Percentiles rank a stretch among this genome's conserved stretches.
These are phyloP conservation scores for Synchytrium microbalum DNA, from an alignment of 371 early-diverging fungal species.

Conservation along the genomic window DNA sequence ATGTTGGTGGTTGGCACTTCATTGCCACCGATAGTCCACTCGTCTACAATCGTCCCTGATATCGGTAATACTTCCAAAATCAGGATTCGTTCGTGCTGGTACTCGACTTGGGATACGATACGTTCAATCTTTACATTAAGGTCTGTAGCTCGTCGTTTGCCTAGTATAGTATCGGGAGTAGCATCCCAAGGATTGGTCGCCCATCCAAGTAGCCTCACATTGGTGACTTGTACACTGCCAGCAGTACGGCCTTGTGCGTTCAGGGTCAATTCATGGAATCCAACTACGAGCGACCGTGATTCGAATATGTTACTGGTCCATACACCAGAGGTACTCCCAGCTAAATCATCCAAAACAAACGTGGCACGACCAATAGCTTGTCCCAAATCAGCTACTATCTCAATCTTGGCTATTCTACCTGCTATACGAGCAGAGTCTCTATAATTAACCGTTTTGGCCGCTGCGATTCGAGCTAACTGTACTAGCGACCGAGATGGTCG, in stretches of 20 bases:
- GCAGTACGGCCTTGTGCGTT: constrained; percentile 50
- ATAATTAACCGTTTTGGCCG: constrained; percentile 15
- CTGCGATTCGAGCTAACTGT: constrained; percentile 6
- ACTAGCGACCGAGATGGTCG: constrained; percentile 5
- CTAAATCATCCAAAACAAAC: constrained; percentile 38
- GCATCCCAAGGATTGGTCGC: constrained; percentile 6
- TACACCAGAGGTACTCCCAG: constrained; percentile 3
- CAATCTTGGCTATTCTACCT: constrained; percentile 39
- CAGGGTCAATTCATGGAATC: constrained; percentile 34
- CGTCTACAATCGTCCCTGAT: constrained; percentile 30
- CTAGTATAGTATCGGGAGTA: constrained; percentile 11
- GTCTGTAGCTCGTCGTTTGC: constrained; percentile 6
- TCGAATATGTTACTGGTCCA: constrained; percentile 2
- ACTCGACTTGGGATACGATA: constrained; percentile 47
- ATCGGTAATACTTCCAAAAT: constrained; percentile 37
- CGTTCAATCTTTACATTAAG: constrained; percentile 16
- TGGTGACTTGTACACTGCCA: constrained; percentile 40
- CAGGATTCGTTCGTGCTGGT: constrained; percentile 64
- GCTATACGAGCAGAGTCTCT: constrained; percentile 41
- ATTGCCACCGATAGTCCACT: constrained; percentile 15
- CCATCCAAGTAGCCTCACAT: constrained; percentile 11
- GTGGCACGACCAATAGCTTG: constrained; percentile 66
- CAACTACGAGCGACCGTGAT: constrained; percentile 9
- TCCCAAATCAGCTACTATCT: constrained; percentile 60
- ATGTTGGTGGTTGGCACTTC: constrained; percentile 4